These are phyloP conservation scores for Hirsutella minnesotensis DNA, from an alignment of 2,329 filamentous ascomycete genomes.

Conservation along the genomic window DNA sequence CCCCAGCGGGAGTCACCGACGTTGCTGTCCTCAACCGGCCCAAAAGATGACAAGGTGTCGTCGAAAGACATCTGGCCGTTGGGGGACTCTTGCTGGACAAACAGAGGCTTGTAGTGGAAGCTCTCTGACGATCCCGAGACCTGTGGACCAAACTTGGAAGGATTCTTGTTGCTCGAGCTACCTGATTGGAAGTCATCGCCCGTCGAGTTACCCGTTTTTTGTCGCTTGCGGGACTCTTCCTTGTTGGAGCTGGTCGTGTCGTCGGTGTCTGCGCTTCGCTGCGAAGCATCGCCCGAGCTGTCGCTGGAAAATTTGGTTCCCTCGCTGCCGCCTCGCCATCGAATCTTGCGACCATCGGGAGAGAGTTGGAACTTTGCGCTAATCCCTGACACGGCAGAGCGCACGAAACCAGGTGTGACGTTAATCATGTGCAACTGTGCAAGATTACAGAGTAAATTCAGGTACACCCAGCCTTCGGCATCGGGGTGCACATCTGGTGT, in stretches of 20 bases:
- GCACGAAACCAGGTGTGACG: constrained; percentile 67
- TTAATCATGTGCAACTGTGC: constrained; percentile 79
- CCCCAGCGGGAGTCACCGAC: constrained; percentile 33
- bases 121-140: constrained; percentile 28
- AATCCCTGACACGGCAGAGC: constrained; percentile 55
- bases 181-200: constrained; percentile 22
- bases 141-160: constrained; percentile 27
- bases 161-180: constrained; percentile 21
- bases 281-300: constrained; percentile 37
- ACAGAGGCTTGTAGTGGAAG: constrained; percentile 55
- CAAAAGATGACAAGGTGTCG: constrained; percentile 37
- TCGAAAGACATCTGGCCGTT: constrained; percentile 35
- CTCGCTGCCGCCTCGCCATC: constrained; percentile 61
- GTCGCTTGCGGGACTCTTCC: constrained; percentile 30
- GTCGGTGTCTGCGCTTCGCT: constrained; percentile 36
- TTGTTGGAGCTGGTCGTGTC: constrained; percentile 32
- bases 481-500: constrained; percentile 44
- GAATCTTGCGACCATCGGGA: constrained; percentile 63
- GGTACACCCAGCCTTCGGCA: constrained; percentile 67
- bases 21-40: constrained; percentile 35
- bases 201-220: constrained; percentile 26
- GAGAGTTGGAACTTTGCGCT: constrained; percentile 71
- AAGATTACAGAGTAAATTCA: constrained; percentile 70
- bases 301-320: constrained; percentile 57
- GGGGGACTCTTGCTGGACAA: constrained; percentile 37